Percentiles rank a stretch among this genome's conserved stretches.
Conservation (phyloP, 176 grass and related monocot species). For the Oryza meridionalis region DNA sequence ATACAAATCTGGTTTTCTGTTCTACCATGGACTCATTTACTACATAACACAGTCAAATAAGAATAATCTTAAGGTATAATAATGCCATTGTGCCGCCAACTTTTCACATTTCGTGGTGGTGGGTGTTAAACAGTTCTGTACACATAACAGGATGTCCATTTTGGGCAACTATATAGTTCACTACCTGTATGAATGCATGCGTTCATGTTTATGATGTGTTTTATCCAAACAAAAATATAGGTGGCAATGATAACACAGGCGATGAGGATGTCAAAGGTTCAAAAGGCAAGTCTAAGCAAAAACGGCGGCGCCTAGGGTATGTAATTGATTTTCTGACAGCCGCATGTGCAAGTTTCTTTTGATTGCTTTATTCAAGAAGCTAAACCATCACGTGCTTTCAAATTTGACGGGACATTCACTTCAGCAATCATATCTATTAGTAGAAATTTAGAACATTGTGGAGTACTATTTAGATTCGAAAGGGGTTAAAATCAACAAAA, state of each 20-base stretch:
- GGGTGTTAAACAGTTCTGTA: constrained; percentile 9
- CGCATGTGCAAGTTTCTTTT: neutral
- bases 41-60: constrained; percentile 20
- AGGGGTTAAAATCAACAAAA: neutral
- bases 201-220: constrained; percentile 28
- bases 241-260: constrained; percentile 51
- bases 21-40: neutral
- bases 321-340: constrained; percentile 21
- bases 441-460: neutral
- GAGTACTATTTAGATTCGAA: constrained; percentile 8
- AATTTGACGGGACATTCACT: constrained; percentile 12
- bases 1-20: neutral
- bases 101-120: neutral
- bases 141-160: neutral
- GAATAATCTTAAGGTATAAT: neutral
- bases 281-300: constrained; percentile 85
- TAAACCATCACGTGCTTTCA: constrained; percentile 7
- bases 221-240: constrained; percentile 48
- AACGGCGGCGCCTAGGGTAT: constrained; percentile 68
- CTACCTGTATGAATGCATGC: constrained; percentile 24
- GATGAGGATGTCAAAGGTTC: constrained; percentile 61
- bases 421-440: constrained; percentile 10
- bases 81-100: neutral
- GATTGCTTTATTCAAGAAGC: constrained; percentile 14
- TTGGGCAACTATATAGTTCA: neutral